These are phyloP conservation scores for Berkeleyomyces rouxiae DNA, from an alignment of 2,329 filamentous ascomycete species.

Conservation along the genomic window DNA sequence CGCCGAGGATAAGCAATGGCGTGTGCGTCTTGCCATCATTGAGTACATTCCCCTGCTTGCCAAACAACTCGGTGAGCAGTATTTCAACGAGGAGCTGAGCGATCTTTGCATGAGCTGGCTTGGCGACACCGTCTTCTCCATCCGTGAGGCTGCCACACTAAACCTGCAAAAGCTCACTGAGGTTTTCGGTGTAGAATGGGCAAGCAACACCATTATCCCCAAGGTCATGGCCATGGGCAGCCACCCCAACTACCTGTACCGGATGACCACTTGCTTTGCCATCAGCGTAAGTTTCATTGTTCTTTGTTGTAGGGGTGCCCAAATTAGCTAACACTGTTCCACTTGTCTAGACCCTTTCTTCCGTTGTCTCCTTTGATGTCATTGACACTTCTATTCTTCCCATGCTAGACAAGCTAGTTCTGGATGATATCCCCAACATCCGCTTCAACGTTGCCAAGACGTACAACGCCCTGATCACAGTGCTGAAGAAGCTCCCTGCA, in stretches of 20 bases:
- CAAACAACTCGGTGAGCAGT: slow-evolving; percentile 86
- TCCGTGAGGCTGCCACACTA: slow-evolving; percentile 89
- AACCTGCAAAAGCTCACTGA: slow-evolving; percentile 98
- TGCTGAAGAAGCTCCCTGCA: slow-evolving; percentile 79
- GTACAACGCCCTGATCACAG: slow-evolving; percentile 75
- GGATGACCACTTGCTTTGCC: slow-evolving; percentile 99
- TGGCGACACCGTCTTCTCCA: slow-evolving; percentile 96
- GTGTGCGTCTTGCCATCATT: slow-evolving; percentile 92
- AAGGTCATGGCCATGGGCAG: slow-evolving; percentile 98
- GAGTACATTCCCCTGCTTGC: slow-evolving; percentile 96
- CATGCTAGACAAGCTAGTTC: slow-evolving; percentile 86
- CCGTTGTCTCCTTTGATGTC: slow-evolving; percentile 82
- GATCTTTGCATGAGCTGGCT: slow-evolving; percentile 96
- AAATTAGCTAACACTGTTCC: slow-evolving; percentile 18
- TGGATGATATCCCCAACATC: slow-evolving; percentile 95
- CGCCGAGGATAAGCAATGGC: slow-evolving; percentile 98
- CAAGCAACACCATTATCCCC: slow-evolving; percentile 88
- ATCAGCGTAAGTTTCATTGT: slow-evolving; percentile 60
- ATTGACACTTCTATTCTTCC: slow-evolving; percentile 87
- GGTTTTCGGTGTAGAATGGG: slow-evolving; percentile 97
- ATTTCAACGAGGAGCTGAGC: slow-evolving; percentile 96
- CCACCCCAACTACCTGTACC: slow-evolving; percentile 96
- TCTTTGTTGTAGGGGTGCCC: not conserved
- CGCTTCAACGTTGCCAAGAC: slow-evolving; percentile 99
- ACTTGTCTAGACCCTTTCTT: slow-evolving; percentile 60